These are phyloP conservation scores for Phaffomyces thermotolerans DNA, from an alignment of 805 yeast genomes.

Conservation along the genomic window DNA sequence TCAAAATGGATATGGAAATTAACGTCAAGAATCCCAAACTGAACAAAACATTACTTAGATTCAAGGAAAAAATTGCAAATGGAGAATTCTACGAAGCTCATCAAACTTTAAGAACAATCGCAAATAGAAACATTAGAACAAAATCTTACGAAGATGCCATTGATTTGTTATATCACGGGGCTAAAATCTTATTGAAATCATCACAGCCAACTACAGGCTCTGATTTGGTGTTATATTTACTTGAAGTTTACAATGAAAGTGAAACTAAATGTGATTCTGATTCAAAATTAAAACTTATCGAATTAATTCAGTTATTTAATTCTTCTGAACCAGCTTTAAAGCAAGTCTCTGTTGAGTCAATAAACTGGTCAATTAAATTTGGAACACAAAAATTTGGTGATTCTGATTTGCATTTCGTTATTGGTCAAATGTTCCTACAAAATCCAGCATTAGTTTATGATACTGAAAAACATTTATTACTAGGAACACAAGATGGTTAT, in stretches of 20 bases:
- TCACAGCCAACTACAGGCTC: slow-evolving; percentile 75
- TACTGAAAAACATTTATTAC: slow-evolving; percentile 66
- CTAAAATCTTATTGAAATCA: slow-evolving; percentile 58
- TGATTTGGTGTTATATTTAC: slow-evolving; percentile 64
- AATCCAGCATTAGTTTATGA: slow-evolving; percentile 43
- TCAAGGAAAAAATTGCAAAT: slow-evolving; percentile 57
- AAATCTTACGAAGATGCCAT: slow-evolving; percentile 65
- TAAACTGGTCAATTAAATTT: slow-evolving; percentile 55
- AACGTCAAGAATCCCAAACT: slow-evolving; percentile 32
- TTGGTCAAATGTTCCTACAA: slow-evolving; percentile 59
- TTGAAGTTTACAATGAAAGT: slow-evolving; percentile 60
- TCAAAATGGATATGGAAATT: slow-evolving; percentile 9
- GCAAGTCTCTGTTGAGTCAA: slow-evolving; percentile 58
- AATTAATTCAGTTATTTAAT: slow-evolving; percentile 36
- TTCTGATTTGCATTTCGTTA: slow-evolving; percentile 60
- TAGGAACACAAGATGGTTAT: slow-evolving; percentile 46
- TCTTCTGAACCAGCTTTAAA: slow-evolving; percentile 54
- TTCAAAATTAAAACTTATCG: slow-evolving; percentile 40
- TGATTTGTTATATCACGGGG: slow-evolving; percentile 65
- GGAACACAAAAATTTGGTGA: slow-evolving; percentile 60
- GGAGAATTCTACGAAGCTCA: slow-evolving; percentile 93
- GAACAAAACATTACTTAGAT: slow-evolving; percentile 54
- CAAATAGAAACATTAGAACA: slow-evolving; percentile 70
- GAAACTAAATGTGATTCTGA: slow-evolving; percentile 34
- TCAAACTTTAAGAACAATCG: slow-evolving; percentile 86